phyloP scores from a whole-genome alignment of 2,329 filamentous ascomycete genomes.

The Paecilomyces dactylethromorphus region DNA sequence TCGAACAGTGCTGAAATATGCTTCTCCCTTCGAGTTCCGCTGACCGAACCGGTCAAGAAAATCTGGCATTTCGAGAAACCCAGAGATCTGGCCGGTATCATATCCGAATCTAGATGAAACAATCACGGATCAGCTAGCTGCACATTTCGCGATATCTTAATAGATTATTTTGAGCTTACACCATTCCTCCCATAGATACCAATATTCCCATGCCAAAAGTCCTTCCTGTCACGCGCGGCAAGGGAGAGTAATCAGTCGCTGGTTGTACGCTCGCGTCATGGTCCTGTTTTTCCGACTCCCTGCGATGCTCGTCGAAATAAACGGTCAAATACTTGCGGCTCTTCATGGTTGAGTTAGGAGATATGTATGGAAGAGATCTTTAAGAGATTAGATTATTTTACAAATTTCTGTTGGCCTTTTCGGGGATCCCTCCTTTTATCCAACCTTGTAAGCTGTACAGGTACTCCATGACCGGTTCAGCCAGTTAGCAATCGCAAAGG shows the following conservation, averaged over 20 bases:
- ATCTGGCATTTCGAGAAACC: neutral
- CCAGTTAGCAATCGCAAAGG: neutral
- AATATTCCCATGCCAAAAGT: neutral
- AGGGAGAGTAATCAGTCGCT: neutral
- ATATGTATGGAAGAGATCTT: neutral
- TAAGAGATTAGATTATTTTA: neutral
- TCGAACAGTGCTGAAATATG: neutral
- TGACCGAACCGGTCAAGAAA: neutral
- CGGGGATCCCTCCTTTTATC: neutral
- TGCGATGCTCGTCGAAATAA: neutral
- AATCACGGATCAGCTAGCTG: neutral
- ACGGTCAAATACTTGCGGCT: neutral
- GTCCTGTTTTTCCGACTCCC: neutral
- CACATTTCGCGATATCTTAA: neutral
- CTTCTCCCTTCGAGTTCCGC: neutral
- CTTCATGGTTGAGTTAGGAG: neutral
- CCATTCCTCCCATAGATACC: neutral
- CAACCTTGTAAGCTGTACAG: neutral
- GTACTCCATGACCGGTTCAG: neutral
- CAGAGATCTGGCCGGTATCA: neutral
- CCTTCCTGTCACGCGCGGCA: neutral
- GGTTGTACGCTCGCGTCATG: neutral
- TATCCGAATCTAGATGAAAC: neutral
- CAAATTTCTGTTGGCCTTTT: neutral
- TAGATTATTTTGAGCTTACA: neutral